Conservation (phyloP, 495 filamentous ascomycete species). For the Margaritispora aquatica region DNA sequence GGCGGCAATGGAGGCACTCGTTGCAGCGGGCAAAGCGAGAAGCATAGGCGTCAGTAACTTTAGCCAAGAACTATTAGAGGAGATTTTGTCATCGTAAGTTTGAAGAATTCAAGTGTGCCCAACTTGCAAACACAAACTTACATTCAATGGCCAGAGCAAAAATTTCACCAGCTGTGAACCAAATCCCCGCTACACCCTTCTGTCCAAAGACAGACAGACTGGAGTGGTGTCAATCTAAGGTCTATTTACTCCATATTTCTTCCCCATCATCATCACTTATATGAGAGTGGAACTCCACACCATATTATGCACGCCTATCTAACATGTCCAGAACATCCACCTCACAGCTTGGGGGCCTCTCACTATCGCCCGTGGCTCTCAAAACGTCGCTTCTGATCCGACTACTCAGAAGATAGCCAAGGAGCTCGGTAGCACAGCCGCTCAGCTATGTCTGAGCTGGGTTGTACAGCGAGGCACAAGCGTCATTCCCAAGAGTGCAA, state of each 20-base stretch:
- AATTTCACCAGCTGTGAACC: conserved; percentile 43
- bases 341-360: conserved; percentile 49
- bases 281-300: no score
- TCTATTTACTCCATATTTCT: neutral
- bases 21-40: conserved; percentile 47
- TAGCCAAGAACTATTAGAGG: conserved; percentile 34
- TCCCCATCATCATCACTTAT: no score
- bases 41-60: conserved; percentile 58
- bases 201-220: conserved; percentile 44
- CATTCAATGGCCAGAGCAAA: neutral
- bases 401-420: conserved; percentile 35
- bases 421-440: conserved; percentile 36
- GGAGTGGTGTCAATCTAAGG: conserved; percentile 6
- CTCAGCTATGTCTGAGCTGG: conserved; percentile 38
- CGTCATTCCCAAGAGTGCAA: conserved; percentile 2
- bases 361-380: conserved; percentile 46
- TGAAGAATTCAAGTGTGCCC: neutral
- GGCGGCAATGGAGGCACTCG: conserved; percentile 44
- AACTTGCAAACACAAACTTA: neutral
- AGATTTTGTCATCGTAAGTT: conserved; percentile 27
- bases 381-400: conserved; percentile 34
- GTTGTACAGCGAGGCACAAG: neutral
- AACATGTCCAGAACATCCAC: neutral
- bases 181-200: conserved; percentile 55
- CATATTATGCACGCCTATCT: neutral